These are phyloP conservation scores for Magnaporthiopsis poae DNA, from an alignment of 2,329 filamentous ascomycete genomes.

Conservation along the genomic window DNA sequence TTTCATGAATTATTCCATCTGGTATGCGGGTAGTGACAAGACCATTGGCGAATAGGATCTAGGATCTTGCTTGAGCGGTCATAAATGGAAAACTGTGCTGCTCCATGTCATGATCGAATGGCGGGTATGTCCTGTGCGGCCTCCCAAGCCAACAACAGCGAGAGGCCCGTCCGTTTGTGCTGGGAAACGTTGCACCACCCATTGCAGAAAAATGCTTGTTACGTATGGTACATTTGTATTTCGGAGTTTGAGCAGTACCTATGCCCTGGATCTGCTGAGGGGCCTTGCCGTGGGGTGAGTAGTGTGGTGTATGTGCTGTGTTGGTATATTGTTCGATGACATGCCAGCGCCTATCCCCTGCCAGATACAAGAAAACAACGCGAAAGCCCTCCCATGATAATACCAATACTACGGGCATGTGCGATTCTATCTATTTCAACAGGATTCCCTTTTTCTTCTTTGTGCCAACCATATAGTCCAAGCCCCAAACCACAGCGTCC, in stretches of 20 bases:
- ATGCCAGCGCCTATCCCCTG: background rate
- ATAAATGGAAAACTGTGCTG: too few species aligned
- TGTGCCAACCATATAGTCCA: background rate
- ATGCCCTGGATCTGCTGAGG: background rate
- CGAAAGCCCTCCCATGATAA: background rate
- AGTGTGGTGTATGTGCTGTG: background rate
- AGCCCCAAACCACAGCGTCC: background rate
- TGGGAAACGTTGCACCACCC: too few species aligned
- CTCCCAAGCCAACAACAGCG: too few species aligned
- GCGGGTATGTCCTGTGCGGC: too few species aligned
- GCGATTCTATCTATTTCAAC: background rate
- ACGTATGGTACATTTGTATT: background rate
- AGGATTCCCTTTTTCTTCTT: background rate
- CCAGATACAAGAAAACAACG: background rate
- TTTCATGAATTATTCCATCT: too few species aligned
- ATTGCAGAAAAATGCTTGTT: too few species aligned
- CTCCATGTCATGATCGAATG: too few species aligned
- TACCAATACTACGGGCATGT: background rate
- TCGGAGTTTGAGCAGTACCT: background rate
- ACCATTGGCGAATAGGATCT: too few species aligned
- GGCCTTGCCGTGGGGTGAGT: background rate
- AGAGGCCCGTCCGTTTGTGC: too few species aligned
- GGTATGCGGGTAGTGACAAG: too few species aligned
- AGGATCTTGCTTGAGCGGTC: too few species aligned
- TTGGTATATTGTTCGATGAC: background rate